Evolutionary conservation across 2,329 filamentous ascomycete genomes (phyloP).

Genomic region (Alternaria conjuncta): DNA sequence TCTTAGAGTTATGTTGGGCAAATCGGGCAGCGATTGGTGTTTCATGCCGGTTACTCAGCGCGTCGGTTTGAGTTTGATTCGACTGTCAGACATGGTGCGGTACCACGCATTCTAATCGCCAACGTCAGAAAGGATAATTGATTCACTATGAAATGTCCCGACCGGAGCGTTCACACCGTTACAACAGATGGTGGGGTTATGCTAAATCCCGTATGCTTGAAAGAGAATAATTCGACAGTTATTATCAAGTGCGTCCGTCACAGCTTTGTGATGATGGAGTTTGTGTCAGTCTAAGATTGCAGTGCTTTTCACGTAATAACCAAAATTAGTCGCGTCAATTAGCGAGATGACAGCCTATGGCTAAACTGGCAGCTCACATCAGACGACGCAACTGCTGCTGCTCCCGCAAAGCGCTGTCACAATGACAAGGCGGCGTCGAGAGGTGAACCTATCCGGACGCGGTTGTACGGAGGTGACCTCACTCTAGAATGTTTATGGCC

Average conservation of each 20-base stretch:
- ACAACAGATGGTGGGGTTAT: not conserved
- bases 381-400: slow-evolving; percentile 4
- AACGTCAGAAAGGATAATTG: not conserved
- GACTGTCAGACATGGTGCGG: not conserved
- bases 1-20: not conserved
- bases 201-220: not conserved
- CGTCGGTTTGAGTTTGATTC: slow-evolving; percentile 11
- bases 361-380: slow-evolving; percentile 15
- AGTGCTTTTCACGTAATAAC: slow-evolving; percentile 7
- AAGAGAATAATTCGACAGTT: not conserved
- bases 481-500: slow-evolving; percentile 17
- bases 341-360: slow-evolving; percentile 18
- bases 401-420: slow-evolving; percentile 2
- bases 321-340: slow-evolving; percentile 15
- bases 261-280: not conserved
- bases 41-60: not conserved
- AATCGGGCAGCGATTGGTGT: not conserved
- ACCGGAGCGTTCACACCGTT: not conserved
- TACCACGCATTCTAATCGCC: not conserved
- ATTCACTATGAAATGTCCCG: not conserved
- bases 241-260: not conserved
- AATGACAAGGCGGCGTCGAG: slow-evolving; percentile 18
- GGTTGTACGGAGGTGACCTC: slow-evolving; percentile 23
- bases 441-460: slow-evolving; percentile 12
- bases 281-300: slow-evolving; percentile 7